A percentile compares a stretch with the other conserved stretches of the same genome.
phyloP scores from a whole-genome alignment of 2,329 filamentous ascomycete species.

The Elsinoe australis region DNA sequence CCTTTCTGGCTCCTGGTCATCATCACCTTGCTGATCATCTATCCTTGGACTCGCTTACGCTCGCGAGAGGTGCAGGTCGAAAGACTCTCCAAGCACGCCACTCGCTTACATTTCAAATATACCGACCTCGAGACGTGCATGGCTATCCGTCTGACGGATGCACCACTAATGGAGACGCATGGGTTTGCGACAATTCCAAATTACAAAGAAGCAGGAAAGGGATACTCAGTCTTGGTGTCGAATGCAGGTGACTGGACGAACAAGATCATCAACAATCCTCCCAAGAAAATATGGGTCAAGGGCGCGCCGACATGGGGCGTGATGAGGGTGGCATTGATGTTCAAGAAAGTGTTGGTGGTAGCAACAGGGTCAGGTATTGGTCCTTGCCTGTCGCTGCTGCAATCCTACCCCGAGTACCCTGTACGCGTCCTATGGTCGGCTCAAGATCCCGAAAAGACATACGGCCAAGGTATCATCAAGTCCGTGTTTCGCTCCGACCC shows the following conservation, averaged over 20 bases:
- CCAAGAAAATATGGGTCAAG: constrained; percentile 58
- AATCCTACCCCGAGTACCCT: constrained; percentile 39
- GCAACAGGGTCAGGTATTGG: constrained; percentile 69
- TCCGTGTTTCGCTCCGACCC: constrained; percentile 52
- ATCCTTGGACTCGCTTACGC: constrained; percentile 66
- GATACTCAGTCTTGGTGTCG: constrained; percentile 62
- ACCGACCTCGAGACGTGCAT: constrained; percentile 35
- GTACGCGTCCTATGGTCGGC: constrained; percentile 64
- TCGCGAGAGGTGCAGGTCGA: constrained; percentile 59
- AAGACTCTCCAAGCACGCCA: constrained; percentile 62
- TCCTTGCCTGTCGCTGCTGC: constrained; percentile 56
- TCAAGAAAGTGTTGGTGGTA: constrained; percentile 57
- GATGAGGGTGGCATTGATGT: constrained; percentile 58
- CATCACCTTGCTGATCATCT: constrained; percentile 57
- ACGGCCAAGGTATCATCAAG: constrained; percentile 50
- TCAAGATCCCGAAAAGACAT: constrained; percentile 54
- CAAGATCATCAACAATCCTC: constrained; percentile 54
- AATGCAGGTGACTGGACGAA: constrained; percentile 70
- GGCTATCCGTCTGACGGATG: constrained; percentile 51
- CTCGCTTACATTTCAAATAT: constrained; percentile 62
- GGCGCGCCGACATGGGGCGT: constrained; percentile 61
- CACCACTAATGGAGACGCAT: constrained; percentile 64
- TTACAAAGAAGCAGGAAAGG: constrained; percentile 38
- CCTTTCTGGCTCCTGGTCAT: constrained; percentile 61
- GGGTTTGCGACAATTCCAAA: constrained; percentile 67